Percentiles rank a stretch among this genome's conserved stretches.
phyloP scores from a whole-genome alignment of 2,329 filamentous ascomycete species.

The Colletotrichum zoysiae region DNA sequence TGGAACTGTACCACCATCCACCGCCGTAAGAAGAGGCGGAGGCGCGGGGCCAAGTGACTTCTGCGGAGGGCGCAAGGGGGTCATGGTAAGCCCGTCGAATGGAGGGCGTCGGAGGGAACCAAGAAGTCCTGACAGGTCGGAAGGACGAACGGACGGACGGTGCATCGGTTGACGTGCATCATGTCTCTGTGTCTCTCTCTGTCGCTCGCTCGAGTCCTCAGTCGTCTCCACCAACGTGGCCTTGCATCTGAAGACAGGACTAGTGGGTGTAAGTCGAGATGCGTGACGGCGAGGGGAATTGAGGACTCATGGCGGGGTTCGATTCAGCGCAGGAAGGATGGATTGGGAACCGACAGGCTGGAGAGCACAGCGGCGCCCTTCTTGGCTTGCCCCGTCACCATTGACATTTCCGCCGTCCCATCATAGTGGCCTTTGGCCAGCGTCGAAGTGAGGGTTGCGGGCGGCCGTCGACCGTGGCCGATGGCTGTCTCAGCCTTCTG shows the following conservation, averaged over 20 bases:
- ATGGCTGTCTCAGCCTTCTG: slow-evolving; percentile 33
- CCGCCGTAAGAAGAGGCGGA: slow-evolving; percentile 13
- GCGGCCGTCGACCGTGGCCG: slow-evolving; percentile 1
- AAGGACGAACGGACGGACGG: neutral
- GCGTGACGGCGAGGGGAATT: neutral
- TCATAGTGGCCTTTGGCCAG: neutral
- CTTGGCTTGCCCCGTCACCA: neutral
- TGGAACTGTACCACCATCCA: slow-evolving; percentile 1
- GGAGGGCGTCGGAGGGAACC: slow-evolving; percentile 36
- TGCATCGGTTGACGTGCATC: slow-evolving; percentile 7
- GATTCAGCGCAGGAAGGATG: slow-evolving; percentile 20
- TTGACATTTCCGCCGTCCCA: neutral
- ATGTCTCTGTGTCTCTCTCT: neutral
- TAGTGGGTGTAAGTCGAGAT: slow-evolving; percentile 13
- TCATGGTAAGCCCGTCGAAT: slow-evolving; percentile 33
- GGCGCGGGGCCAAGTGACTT: slow-evolving; percentile 28
- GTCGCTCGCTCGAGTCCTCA: slow-evolving; percentile 15
- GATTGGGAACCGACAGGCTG: slow-evolving; percentile 26
- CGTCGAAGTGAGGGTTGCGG: slow-evolving; percentile 8
- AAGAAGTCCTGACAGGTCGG: slow-evolving; percentile 13
- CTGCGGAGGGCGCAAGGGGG: slow-evolving; percentile 27
- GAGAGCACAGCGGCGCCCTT: slow-evolving; percentile 8
- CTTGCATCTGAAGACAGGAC: slow-evolving; percentile 11
- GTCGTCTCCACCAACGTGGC: neutral
- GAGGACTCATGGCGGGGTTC: slow-evolving; percentile 11